phyloP scores from a whole-genome alignment of 164 flowering plant species.

The Amborella trichopoda region DNA sequence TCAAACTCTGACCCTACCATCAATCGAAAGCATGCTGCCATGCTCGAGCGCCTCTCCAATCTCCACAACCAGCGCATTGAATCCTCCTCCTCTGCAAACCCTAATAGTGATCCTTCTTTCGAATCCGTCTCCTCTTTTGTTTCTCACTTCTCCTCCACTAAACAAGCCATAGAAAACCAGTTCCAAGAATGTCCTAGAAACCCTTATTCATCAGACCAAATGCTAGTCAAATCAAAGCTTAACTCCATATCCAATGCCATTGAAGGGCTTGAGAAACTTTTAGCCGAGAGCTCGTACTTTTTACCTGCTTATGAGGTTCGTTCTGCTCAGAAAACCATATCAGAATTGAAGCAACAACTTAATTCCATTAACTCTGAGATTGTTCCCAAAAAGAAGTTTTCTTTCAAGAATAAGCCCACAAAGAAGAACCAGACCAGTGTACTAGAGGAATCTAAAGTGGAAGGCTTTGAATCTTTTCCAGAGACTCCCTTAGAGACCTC shows the following conservation, averaged over 20 bases:
- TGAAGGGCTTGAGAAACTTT: constrained; percentile 54
- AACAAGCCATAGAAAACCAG: neutral
- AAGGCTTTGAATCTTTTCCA: neutral
- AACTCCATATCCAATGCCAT: constrained; percentile 39
- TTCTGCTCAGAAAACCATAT: constrained; percentile 47
- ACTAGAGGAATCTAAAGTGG: constrained; percentile 1
- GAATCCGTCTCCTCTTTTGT: no score
- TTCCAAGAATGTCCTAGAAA: neutral
- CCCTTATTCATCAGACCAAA: no score
- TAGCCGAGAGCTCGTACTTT: constrained; percentile 74
- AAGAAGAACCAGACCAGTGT: constrained; percentile 15
- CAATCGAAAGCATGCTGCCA: no score
- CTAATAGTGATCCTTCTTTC: no score
- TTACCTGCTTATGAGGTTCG: constrained; percentile 82
- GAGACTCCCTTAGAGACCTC: constrained; percentile 4
- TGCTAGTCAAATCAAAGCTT: no score
- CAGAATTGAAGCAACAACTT: constrained; percentile 46
- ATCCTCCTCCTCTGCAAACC: no score
- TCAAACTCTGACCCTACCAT: no score
- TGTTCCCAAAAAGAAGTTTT: constrained; percentile 68
- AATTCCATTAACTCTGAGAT: constrained; percentile 30
- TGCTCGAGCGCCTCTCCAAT: no score
- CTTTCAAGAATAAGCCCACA: constrained; percentile 43
- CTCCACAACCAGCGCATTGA: no score
- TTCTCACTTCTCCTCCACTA: no score